A percentile compares a stretch with the other conserved stretches of the same genome.
Evolutionary conservation across 768 basidiomycete species (phyloP).

Genomic region (Tricholoma sp.): DNA sequence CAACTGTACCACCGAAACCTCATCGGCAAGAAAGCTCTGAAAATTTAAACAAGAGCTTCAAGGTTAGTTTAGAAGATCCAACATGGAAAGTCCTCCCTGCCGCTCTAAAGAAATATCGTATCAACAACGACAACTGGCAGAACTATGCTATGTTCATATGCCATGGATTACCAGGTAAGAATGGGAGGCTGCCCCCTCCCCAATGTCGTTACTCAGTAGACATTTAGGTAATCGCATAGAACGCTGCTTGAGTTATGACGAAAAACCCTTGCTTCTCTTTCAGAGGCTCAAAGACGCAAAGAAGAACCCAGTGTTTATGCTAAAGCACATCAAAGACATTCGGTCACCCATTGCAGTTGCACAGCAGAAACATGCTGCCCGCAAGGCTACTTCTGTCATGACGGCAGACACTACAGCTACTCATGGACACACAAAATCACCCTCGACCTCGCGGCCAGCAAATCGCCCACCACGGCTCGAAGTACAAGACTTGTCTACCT

Average conservation of each 20-base stretch:
- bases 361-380: conserved; percentile 89
- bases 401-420: conserved; percentile 41
- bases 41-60: conserved; percentile 85
- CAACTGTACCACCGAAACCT: conserved; percentile 36
- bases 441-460: conserved; percentile 34
- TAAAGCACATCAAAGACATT: conserved; percentile 94
- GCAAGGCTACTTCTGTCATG: conserved; percentile 64
- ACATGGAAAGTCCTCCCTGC: conserved; percentile 99
- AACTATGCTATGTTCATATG: conserved; percentile 99
- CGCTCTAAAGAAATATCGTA: conserved; percentile 97
- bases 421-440: conserved; percentile 37
- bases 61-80: conserved; percentile 95
- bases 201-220: not conserved
- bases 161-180: conserved; percentile 83
- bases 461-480: conserved; percentile 66
- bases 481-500: conserved; percentile 54
- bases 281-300: conserved; percentile 96
- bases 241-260: conserved; percentile 94
- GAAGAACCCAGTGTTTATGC: conserved; percentile 99
- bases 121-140: conserved; percentile 98
- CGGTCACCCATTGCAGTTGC: conserved; percentile 96
- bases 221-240: conserved; percentile 69
- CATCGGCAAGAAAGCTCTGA: conserved; percentile 61
- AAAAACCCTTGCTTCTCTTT: conserved; percentile 95
- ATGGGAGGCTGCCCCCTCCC: not conserved